These are phyloP conservation scores for Candida pseudocylindracea DNA, from an alignment of 1,139 yeast species.

Conservation along the genomic window DNA sequence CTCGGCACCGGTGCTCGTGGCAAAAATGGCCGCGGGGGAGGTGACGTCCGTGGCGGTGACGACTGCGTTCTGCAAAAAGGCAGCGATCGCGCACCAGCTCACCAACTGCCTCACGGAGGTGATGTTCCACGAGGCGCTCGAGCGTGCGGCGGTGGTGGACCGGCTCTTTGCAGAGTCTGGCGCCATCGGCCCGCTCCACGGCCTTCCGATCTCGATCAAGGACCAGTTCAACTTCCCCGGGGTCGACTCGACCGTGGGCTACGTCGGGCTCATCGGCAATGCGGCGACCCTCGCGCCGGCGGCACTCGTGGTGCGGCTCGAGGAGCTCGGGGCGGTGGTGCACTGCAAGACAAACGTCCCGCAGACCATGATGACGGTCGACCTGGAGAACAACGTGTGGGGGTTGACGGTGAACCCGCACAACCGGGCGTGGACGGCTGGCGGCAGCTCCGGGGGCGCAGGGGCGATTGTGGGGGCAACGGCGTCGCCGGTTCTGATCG, in stretches of 20 bases:
- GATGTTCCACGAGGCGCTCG: constrained; percentile 12
- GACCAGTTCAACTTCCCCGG: constrained; percentile 25
- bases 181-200: constrained; percentile 22
- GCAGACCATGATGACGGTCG: constrained; percentile 28
- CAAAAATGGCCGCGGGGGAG: not conserved
- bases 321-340: constrained; percentile 14
- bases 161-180: constrained; percentile 11
- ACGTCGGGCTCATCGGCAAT: constrained; percentile 12
- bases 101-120: constrained; percentile 15
- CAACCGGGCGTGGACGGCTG: constrained; percentile 20
- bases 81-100: constrained; percentile 18
- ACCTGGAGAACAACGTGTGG: constrained; percentile 15
- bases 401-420: constrained; percentile 26
- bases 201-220: constrained; percentile 42
- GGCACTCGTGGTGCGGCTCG: constrained; percentile 17
- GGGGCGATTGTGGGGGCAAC: constrained; percentile 28
- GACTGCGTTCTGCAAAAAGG: not conserved
- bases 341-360: constrained; percentile 38
- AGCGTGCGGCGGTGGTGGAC: constrained; percentile 16
- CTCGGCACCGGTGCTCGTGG: no score
- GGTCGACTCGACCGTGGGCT: constrained; percentile 11
- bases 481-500: constrained; percentile 22
- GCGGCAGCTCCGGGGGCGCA: constrained; percentile 47
- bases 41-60: not conserved
- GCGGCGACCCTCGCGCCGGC: constrained; percentile 14